Base-by-base conservation (phyloP, 768 basidiomycete genomes). In the Cyclocybe cylindracea region DNA sequence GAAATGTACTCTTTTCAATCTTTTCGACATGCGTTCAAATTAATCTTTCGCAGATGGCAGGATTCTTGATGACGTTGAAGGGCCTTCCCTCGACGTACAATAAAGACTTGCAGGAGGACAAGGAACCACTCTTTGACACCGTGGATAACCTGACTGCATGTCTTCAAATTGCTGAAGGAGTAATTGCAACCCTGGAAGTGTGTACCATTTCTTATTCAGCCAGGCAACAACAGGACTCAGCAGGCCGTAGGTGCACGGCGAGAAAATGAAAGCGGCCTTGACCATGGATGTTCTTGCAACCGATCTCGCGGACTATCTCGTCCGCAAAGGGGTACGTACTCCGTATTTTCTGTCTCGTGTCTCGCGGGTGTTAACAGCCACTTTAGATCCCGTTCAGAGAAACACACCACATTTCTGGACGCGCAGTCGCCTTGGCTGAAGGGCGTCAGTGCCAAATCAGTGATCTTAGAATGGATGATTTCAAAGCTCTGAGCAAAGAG, bases 201-300 rank as follows among this genome's bases (percentile, higher is more conserved):
- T 55, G 82, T 70, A 5, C 7, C n/a, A 24, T 6, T 45, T 24
- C 2, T 18, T 48, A 35, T 51, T 40, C 39, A 37, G 14, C 34
- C 50, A 8, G n/a, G 10, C 18, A 34, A 39, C 31, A 11, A n/a
- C 18, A 11, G 31, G 24, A 10, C 37, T 37, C 19, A n/a, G 14
- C 7, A 39, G 33, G 56, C 44, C 18, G 9, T 59, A 97, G 94
- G 87, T 97, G 40, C 85, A 97, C 66, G 84, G 81, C 1, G 83
- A 92, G 34, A 95, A 86, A 77, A 99, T 99, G 97, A 79, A 78
- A 35, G 76, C 80, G 53, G 92, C 94, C 1, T 72, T 98, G 61
- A 98, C 96, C 7, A 94, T 92, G 89, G 97, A 99, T 69, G 91
- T 98, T 53, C 86, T 99, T 44, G 97, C 97, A 4, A 99, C 97